These are phyloP conservation scores for Linum lewisii DNA, from an alignment of 345 rosid genomes.

Conservation along the genomic window DNA sequence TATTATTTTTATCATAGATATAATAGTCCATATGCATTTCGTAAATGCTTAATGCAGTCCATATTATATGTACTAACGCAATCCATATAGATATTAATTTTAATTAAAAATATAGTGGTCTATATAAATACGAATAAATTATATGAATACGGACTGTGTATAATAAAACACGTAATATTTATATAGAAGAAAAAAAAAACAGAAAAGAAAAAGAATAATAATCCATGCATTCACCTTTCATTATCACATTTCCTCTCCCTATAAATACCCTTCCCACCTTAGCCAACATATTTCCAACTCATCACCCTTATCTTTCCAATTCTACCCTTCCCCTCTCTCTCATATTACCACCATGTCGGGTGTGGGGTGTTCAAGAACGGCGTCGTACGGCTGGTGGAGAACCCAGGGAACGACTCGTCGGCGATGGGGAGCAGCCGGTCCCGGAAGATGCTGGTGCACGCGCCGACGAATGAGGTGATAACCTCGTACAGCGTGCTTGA, in stretches of 20 bases:
- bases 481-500: conserved; percentile 54
- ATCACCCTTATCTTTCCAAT: background rate
- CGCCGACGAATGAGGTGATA: conserved; percentile 52
- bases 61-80: too few species aligned
- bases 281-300: background rate
- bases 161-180: too few species aligned
- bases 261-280: background rate
- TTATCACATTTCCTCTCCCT: background rate
- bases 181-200: too few species aligned
- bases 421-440: conserved; percentile 26
- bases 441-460: conserved; percentile 36
- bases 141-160: too few species aligned
- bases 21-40: too few species aligned
- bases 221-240: too few species aligned
- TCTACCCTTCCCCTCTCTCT: background rate
- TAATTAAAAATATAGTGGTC: too few species aligned
- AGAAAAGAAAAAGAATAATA: too few species aligned
- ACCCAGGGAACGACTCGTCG: conserved; percentile 36
- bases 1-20: too few species aligned
- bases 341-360: conserved; percentile 42
- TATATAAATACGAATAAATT: too few species aligned
- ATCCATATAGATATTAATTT: too few species aligned
- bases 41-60: too few species aligned
- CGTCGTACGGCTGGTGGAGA: conserved; percentile 50
- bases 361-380: conserved; percentile 73